Percentiles rank a stretch among this genome's conserved stretches.
Evolutionary conservation across 2,329 filamentous ascomycete genomes (phyloP).

Genomic region (Diaporthe aspalathi): DNA sequence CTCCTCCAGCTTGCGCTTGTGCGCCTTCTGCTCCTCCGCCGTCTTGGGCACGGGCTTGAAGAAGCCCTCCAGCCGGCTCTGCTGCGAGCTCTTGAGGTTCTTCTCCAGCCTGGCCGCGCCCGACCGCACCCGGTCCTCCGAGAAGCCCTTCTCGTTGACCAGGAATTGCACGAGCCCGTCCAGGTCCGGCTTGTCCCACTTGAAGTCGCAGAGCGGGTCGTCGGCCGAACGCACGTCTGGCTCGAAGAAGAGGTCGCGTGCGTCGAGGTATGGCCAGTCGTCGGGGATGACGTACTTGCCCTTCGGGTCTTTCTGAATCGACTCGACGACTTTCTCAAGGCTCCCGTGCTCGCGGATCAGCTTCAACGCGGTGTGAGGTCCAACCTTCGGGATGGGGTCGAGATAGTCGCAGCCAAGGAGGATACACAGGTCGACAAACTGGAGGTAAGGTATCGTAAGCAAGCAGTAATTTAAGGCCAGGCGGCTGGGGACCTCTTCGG

Average conservation of each 20-base stretch:
- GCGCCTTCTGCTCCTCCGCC: slow-evolving; percentile 81
- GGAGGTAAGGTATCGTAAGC: slow-evolving; percentile 33
- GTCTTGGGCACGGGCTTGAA: slow-evolving; percentile 95
- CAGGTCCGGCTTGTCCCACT: slow-evolving; percentile 94
- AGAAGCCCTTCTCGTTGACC: slow-evolving; percentile 95
- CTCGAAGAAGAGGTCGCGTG: slow-evolving; percentile 89
- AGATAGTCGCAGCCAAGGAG: slow-evolving; percentile 97
- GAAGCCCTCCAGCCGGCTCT: slow-evolving; percentile 93
- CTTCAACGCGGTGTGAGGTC: slow-evolving; percentile 90
- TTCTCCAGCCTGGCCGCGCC: slow-evolving; percentile 85
- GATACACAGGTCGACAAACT: slow-evolving; percentile 99
- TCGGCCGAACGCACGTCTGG: slow-evolving; percentile 89
- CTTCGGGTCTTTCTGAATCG: slow-evolving; percentile 79
- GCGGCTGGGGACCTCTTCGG: neutral
- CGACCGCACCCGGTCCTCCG: slow-evolving; percentile 88
- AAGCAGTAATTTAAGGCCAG: neutral
- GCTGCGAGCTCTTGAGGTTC: slow-evolving; percentile 90
- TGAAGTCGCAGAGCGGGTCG: slow-evolving; percentile 91
- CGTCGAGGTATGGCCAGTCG: slow-evolving; percentile 96
- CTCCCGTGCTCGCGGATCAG: slow-evolving; percentile 92
- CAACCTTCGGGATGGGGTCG: slow-evolving; percentile 94
- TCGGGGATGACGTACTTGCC: slow-evolving; percentile 88
- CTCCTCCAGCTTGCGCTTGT: slow-evolving; percentile 95
- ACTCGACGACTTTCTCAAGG: slow-evolving; percentile 87
- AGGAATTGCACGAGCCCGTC: slow-evolving; percentile 91